Evolutionary conservation across 1,139 yeast genomes (phyloP), one percentile per base, ranked within the genome.

Genomic region (Yarrowia galli): DNA sequence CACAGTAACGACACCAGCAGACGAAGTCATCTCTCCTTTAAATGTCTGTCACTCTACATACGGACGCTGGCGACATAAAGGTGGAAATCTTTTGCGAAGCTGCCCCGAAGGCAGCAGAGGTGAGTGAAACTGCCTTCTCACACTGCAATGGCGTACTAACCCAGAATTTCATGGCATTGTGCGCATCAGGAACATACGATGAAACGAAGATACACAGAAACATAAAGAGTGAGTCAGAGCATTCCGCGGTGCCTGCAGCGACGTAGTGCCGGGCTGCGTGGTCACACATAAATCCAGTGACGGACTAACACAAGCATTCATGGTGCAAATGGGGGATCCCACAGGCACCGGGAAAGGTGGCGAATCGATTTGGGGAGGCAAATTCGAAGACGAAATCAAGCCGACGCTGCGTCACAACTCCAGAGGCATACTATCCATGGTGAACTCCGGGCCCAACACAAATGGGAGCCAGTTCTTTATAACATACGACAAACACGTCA

Each of bases 321-420:
- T 84, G 71, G 79, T 81, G 1, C 87, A 84, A 69, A 80, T 83
- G 71, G 87, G 87, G 0, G 86, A 84, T 71, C 83, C 85, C 0
- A 79, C 84, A 2, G 83, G 83, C 40, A 79, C 82, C 0, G 85
- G 86, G 0, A 83, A 82, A 72, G 84, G 87, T 36, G 85, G 87
- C 32, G 83, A 83, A 71, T 77, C 84, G 0, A 75, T 81, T 13
- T 84, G 85, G 85, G 85, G 86, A 18, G 83, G 84, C 10, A 73
- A 76, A 69, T 82, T 85, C 67, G 79, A 80, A 40, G 87, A 85
- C 72, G 88, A 85, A 72, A 79, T 84, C 69, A 75, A 76, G 65
- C 78, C 80, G 1, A 74, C 77, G 1, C 73, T 84, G 64, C 75
- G 79, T 53, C 87, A 84, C 71, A 76, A 79, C 40, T 71, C 74